These are phyloP conservation scores for Cinchona pubescens DNA, from an alignment of 257 asterid species.

Conservation along the genomic window DNA sequence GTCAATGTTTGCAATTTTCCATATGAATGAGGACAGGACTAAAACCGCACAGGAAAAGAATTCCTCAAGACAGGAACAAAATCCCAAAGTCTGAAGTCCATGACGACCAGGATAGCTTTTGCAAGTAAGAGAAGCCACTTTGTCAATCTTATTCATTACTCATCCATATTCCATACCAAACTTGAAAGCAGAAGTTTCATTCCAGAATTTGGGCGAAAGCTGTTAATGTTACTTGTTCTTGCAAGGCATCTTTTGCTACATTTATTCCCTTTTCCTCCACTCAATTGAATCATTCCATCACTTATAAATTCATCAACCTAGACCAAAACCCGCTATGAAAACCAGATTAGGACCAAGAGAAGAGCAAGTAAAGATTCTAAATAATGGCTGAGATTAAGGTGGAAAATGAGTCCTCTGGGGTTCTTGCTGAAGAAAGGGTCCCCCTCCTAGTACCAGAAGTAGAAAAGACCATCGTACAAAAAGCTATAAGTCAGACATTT, in stretches of 20 bases:
- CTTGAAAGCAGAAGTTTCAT: constrained; percentile 16
- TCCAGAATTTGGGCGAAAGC: constrained; percentile 21
- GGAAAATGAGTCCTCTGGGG: constrained; percentile 34
- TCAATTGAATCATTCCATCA: constrained; percentile 16
- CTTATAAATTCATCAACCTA: constrained; percentile 33
- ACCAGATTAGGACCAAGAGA: not conserved
- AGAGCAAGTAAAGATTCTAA: not conserved
- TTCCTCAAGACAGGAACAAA: not conserved
- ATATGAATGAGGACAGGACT: not conserved
- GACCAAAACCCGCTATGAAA: not conserved
- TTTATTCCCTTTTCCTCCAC: constrained; percentile 39
- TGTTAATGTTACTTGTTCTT: constrained; percentile 40
- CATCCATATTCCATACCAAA: constrained; percentile 15
- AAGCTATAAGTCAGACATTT: constrained; percentile 93
- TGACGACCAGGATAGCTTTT: not conserved
- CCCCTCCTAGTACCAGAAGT: constrained; percentile 63
- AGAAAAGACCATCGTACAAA: constrained; percentile 61
- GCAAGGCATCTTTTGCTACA: constrained; percentile 43
- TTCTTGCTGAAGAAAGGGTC: constrained; percentile 32
- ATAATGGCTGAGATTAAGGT: constrained; percentile 50
- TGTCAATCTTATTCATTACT: not conserved
- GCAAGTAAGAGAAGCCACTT: constrained; percentile 11
- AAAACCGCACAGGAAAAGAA: not conserved
- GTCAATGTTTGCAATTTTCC: not conserved
- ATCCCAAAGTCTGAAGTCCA: not conserved